Percentiles rank a stretch among this genome's conserved stretches.
These are phyloP conservation scores for Botrytis porri DNA, from an alignment of 2,329 filamentous ascomycete genomes.

Conservation along the genomic window DNA sequence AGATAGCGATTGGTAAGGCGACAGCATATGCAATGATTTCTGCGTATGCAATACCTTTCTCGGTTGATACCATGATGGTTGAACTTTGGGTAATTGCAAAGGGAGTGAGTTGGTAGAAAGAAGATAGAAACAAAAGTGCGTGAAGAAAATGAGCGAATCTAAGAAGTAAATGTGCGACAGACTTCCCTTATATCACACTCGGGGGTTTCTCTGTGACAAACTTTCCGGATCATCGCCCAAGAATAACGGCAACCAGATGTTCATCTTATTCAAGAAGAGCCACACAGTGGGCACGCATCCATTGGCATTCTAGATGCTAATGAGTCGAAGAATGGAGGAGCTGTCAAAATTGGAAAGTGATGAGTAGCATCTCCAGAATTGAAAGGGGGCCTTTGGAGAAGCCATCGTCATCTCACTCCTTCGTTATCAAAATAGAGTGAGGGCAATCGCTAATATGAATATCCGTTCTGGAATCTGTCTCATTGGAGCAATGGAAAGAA, in stretches of 20 bases:
- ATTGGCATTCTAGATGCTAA: neutral
- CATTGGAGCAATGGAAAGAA: neutral
- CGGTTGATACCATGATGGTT: slow-evolving; percentile 24
- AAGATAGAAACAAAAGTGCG: neutral
- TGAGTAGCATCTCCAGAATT: neutral
- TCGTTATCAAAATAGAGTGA: neutral
- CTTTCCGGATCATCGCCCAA: neutral
- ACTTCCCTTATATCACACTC: neutral
- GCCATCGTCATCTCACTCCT: neutral
- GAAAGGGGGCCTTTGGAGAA: neutral
- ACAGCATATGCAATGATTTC: slow-evolving; percentile 31
- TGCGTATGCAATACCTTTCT: slow-evolving; percentile 31
- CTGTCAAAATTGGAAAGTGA: neutral
- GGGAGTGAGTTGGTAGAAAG: neutral
- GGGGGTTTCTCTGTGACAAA: too few species aligned
- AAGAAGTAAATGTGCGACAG: too few species aligned
- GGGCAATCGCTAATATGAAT: neutral
- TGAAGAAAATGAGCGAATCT: too few species aligned
- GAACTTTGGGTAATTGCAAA: too few species aligned
- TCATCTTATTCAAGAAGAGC: neutral
- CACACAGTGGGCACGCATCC: neutral
- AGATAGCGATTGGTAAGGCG: slow-evolving; percentile 22
- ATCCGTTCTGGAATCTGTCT: too few species aligned
- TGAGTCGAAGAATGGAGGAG: neutral
- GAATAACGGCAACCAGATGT: neutral